Percentiles rank a stretch among this genome's conserved stretches.
Evolutionary conservation across 2,329 filamentous ascomycete genomes (phyloP).

Genomic region (Pseudogymnoascus sp.): DNA sequence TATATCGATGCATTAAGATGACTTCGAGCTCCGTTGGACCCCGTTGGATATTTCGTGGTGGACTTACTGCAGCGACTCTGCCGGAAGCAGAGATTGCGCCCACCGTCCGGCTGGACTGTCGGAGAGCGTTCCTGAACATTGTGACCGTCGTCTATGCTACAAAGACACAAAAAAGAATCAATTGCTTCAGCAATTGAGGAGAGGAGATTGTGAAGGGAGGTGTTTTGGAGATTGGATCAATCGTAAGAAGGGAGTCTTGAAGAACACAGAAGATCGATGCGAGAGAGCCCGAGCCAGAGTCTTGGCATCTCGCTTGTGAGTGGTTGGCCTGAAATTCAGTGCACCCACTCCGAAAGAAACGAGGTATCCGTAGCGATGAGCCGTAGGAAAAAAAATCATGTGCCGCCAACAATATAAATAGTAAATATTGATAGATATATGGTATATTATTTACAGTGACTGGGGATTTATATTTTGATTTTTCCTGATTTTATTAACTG

Average conservation of each 20-base stretch:
- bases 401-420: not conserved
- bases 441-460: not conserved
- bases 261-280: slow-evolving; percentile 8
- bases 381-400: slow-evolving; percentile 6
- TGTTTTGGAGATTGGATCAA: slow-evolving; percentile 21
- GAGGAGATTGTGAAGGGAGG: slow-evolving; percentile 44
- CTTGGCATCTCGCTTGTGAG: slow-evolving; percentile 10
- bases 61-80: slow-evolving; percentile 91
- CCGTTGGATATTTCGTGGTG: slow-evolving; percentile 32
- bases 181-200: slow-evolving; percentile 59
- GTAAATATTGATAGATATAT: not conserved
- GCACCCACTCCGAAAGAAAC: slow-evolving; percentile 5
- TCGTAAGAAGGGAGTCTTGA: slow-evolving; percentile 10
- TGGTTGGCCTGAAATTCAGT: slow-evolving; percentile 8
- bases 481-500: not conserved
- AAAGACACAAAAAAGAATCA: slow-evolving; percentile 46
- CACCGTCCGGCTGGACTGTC: slow-evolving; percentile 92
- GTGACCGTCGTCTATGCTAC: slow-evolving; percentile 46
- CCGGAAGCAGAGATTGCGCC: slow-evolving; percentile 86
- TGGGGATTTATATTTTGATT: not conserved
- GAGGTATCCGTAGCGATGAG: slow-evolving; percentile 4
- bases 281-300: slow-evolving; percentile 10
- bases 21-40: slow-evolving; percentile 32
- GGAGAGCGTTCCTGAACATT: slow-evolving; percentile 98
- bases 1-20: slow-evolving; percentile 27